phyloP scores from a whole-genome alignment of 352 stramenopile genomes.

The Globisporangium orthogonon region DNA sequence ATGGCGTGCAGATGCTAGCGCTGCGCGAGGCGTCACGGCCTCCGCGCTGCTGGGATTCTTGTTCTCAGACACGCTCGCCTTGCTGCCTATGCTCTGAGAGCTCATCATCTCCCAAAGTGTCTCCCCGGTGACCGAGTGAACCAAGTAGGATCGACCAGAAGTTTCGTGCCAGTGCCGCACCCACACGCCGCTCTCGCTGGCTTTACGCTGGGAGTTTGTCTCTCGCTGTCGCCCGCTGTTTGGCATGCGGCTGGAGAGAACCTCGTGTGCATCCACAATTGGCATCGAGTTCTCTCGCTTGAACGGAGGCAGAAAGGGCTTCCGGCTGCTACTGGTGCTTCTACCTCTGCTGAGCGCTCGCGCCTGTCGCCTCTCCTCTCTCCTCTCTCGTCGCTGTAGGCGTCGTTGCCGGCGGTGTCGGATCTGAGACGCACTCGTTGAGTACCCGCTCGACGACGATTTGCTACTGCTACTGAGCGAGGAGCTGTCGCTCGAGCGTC shows the following conservation, averaged over 20 bases:
- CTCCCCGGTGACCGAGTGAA: slow-evolving; percentile 62
- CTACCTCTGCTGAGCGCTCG: background rate
- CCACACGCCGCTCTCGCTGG: slow-evolving; percentile 28
- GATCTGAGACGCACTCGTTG: slow-evolving; percentile 10
- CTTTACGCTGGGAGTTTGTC: background rate
- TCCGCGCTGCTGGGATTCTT: background rate
- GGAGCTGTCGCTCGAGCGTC: slow-evolving; percentile 3
- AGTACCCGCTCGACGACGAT: slow-evolving; percentile 12
- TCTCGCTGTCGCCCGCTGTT: background rate
- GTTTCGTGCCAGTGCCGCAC: slow-evolving; percentile 55
- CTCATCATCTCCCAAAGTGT: slow-evolving; percentile 59
- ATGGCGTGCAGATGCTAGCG: slow-evolving; percentile 4
- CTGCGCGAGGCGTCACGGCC: background rate
- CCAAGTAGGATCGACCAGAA: slow-evolving; percentile 47
- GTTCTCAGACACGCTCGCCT: background rate
- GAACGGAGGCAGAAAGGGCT: slow-evolving; percentile 3
- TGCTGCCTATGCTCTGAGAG: background rate
- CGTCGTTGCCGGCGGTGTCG: slow-evolving; percentile 1
- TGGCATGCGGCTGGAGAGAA: slow-evolving; percentile 7
- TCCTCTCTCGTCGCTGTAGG: slow-evolving; percentile 1
- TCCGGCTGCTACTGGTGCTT: slow-evolving; percentile 4
- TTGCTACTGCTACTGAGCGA: slow-evolving; percentile 8
- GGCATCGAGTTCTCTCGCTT: slow-evolving; percentile 5
- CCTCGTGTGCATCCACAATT: slow-evolving; percentile 17
- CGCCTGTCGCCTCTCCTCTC: slow-evolving; percentile 1